Base-by-base conservation (phyloP, 495 filamentous ascomycete species). In the Aspergillus sclerotiicarbonarius region DNA sequence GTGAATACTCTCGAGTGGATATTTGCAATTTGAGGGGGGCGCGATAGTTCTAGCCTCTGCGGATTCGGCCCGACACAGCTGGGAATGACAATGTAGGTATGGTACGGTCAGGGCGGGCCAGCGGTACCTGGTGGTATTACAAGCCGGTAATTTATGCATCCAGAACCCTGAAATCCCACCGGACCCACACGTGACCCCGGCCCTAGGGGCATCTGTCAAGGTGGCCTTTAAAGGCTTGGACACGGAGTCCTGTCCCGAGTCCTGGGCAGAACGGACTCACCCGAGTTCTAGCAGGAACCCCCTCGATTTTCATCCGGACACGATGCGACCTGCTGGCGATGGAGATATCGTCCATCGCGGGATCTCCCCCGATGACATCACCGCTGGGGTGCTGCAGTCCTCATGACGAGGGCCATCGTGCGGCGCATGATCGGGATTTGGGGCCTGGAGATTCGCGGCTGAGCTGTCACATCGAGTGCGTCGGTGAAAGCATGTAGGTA, bases 121-220 rank as follows among this genome's bases (percentile, higher is more conserved):
- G 13, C 5, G 13, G 37, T 45, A 32, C 29, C 32, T 25, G 21
- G 15, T 30, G 46, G 52, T 56, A 56, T 35, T 35, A 55, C 45
- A 12, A 30, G 32, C 55, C 51, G 56, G 60, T 59, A 62, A 56
- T 56, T 48, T 55, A 58, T 43, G 52, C 32, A 46, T 57, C 61
- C 49, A 59, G 61, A 63, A 57, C 57, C 57, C 57, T 46, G 57
- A 54, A 50, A 49, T 15, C 33, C 52, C 53, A 51, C 31, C 31
- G 3, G 37, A 50, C 47, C 39, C 49, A 53, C 61, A 63, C 61
- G 61, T 63, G 61, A 63, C 61, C 45, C 43, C 16, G 44, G 43
- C 35, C n/a, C 41, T 54, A 53, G 44, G 39, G 33, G 29, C 53
- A 57, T 59, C 50, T 51, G 61, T 60, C 61, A 35, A 63, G 50